Evolutionary conservation across 169 alveolate species (phyloP).

Genomic region (Cytauxzoon felis): DNA sequence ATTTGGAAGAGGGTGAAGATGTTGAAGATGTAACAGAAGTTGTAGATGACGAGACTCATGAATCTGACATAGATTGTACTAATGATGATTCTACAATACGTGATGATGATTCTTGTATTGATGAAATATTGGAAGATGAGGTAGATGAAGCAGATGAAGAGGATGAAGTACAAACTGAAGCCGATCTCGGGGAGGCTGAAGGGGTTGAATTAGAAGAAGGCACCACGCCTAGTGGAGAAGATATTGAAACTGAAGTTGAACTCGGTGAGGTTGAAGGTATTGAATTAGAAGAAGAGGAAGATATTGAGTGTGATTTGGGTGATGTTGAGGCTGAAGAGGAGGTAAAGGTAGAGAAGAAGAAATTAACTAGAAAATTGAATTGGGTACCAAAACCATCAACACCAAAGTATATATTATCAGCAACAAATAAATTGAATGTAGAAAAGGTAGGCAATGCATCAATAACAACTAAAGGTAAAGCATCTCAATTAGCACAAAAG

Average conservation of each 20-base stretch:
- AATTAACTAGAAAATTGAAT: constrained; percentile 27
- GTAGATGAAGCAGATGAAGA: neutral
- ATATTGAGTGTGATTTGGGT: neutral
- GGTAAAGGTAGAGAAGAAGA: neutral
- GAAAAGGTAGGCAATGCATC: constrained; percentile 10
- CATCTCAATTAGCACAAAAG: constrained; percentile 14
- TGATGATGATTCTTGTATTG: neutral
- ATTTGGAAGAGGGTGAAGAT: constrained; percentile 4
- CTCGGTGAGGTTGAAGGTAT: neutral
- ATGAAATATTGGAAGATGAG: neutral
- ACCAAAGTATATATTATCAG: constrained; percentile 38
- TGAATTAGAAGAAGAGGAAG: neutral
- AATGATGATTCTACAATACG: neutral
- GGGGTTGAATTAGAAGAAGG: too few species aligned
- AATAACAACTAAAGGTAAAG: constrained; percentile 45
- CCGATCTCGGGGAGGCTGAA: neutral
- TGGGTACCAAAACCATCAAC: constrained; percentile 63
- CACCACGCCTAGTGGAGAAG: too few species aligned
- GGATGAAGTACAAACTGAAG: neutral
- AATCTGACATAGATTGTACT: neutral
- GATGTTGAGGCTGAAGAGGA: constrained; percentile 9
- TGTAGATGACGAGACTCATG: neutral
- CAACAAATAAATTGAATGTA: constrained; percentile 22
- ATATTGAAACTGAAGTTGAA: too few species aligned
- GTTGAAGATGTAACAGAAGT: neutral